phyloP scores from a whole-genome alignment of 148 eudicot genomes.

The Amaranthus hypochondriacus region DNA sequence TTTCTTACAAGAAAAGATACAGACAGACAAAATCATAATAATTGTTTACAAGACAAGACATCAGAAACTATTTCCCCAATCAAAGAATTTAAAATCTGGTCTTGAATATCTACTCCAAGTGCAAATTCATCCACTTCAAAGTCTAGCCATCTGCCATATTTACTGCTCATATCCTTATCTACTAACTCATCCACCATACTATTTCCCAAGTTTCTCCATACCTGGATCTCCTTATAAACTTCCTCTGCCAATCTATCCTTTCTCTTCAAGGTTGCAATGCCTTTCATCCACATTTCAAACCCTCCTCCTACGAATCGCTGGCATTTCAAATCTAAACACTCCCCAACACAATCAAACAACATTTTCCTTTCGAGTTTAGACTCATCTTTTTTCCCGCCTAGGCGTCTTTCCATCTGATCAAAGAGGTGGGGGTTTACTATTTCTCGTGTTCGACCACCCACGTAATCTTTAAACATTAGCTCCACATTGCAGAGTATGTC shows the following conservation, averaged over 20 bases:
- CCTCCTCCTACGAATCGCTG: slow-evolving; percentile 45
- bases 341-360: slow-evolving; percentile 70
- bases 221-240: slow-evolving; percentile 55
- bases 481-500: slow-evolving; percentile 52
- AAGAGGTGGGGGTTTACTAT: slow-evolving; percentile 64
- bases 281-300: slow-evolving; percentile 47
- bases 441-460: slow-evolving; percentile 50
- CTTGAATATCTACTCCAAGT: slow-evolving; percentile 64
- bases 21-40: slow-evolving; percentile 7
- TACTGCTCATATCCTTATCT: slow-evolving; percentile 89
- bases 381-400: slow-evolving; percentile 19
- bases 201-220: slow-evolving; percentile 58
- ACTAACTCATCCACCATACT: slow-evolving; percentile 85
- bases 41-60: slow-evolving; percentile 26
- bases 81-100: slow-evolving; percentile 53
- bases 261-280: slow-evolving; percentile 45
- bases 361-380: slow-evolving; percentile 39
- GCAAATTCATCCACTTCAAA: slow-evolving; percentile 64
- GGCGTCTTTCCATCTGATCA: slow-evolving; percentile 56
- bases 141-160: slow-evolving; percentile 74
- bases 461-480: slow-evolving; percentile 57
- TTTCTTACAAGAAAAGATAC: neutral
- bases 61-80: slow-evolving; percentile 68
- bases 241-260: slow-evolving; percentile 62
- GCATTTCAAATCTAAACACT: slow-evolving; percentile 64